Evolutionary conservation across 2,329 filamentous ascomycete species (phyloP), one percentile per base, ranked within the genome.

Genomic region (Macrophomina tecta): DNA sequence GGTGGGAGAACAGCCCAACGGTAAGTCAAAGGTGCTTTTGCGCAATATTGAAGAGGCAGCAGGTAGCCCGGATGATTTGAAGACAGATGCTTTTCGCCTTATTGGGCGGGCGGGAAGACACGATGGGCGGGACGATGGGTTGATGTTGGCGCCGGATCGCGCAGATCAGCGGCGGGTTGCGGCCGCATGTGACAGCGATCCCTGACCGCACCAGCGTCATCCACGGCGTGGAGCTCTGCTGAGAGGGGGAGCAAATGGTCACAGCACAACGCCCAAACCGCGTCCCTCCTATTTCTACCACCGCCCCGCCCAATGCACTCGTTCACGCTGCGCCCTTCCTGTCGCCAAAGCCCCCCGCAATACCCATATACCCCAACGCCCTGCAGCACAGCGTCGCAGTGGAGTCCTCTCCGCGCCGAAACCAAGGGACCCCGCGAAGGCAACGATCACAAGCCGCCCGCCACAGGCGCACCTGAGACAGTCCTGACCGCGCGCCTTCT

Each of bases 281-380:
- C n/a, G 36, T 62, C 58, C 5, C 58, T 62, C 58, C 58, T 62
- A 62, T 62, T 62, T 62, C 30, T 62, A 62, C 58, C 16, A 12
- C n/a, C 18, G 23, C 56, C 28, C 56, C 42, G 42, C 56, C 28
- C 56, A 34, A 32, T 42, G 28, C 56, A 42, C 40, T 48, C 56
- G 40, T 23, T 61, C 30, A n/a, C 36, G 42, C 58, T 62, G 16
- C 30, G 16, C 40, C 32, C 23, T 9, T 40, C 34, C 11, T 8
- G 30, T 18, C 11, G n/a, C 14, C 45, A 30, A 38, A 18, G 8
- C 42, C 45, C n/a, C 32, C 34, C 42, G 42, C 42, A 9, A 45
- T 14, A 45, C 36, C 11, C 36, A 12, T 18, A 49, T 18, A 16
- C 52, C 8, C 4, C 14, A 34, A 38, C 4, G 16, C 6, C 52